Percentiles rank a stretch among this genome's conserved stretches.
Evolutionary conservation across 306 rosid genomes (phyloP).

Genomic region (Rosa persica): DNA sequence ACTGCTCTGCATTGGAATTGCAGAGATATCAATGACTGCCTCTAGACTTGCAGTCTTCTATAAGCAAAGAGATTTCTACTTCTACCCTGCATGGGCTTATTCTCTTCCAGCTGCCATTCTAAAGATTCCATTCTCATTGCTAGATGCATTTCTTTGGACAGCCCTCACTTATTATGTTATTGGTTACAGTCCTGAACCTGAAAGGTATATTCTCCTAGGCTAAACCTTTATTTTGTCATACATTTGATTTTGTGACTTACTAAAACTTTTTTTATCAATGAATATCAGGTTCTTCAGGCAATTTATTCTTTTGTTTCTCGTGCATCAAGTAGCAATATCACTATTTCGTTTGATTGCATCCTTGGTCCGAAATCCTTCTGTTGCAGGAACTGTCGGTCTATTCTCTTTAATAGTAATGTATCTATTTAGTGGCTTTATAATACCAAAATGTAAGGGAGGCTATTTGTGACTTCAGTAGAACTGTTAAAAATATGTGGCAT

Average conservation of each 20-base stretch:
- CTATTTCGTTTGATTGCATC: slow-evolving; percentile 54
- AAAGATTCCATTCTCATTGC: slow-evolving; percentile 53
- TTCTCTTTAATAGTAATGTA: slow-evolving; percentile 27
- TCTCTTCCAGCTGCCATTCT: slow-evolving; percentile 50
- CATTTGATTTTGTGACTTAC: background rate
- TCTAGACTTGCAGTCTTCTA: slow-evolving; percentile 50
- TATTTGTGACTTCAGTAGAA: background rate
- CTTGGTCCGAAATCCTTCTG: slow-evolving; percentile 39
- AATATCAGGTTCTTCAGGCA: slow-evolving; percentile 53
- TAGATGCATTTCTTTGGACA: slow-evolving; percentile 63
- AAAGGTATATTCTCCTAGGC: slow-evolving; percentile 30
- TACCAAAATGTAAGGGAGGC: slow-evolving; percentile 42
- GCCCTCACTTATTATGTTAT: slow-evolving; percentile 51
- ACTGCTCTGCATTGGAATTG: slow-evolving; percentile 38
- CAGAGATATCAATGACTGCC: slow-evolving; percentile 49
- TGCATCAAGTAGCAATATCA: slow-evolving; percentile 49
- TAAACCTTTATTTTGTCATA: background rate
- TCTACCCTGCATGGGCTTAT: slow-evolving; percentile 60
- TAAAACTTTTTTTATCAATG: slow-evolving; percentile 14
- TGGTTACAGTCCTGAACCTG: slow-evolving; percentile 59
- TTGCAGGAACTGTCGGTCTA: slow-evolving; percentile 35
- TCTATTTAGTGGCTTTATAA: slow-evolving; percentile 53
- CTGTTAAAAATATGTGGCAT: no score
- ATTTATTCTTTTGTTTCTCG: slow-evolving; percentile 41
- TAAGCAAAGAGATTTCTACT: slow-evolving; percentile 56